Evolutionary conservation across 805 yeast species (phyloP).

Genomic region (Ogataea polymorpha): DNA sequence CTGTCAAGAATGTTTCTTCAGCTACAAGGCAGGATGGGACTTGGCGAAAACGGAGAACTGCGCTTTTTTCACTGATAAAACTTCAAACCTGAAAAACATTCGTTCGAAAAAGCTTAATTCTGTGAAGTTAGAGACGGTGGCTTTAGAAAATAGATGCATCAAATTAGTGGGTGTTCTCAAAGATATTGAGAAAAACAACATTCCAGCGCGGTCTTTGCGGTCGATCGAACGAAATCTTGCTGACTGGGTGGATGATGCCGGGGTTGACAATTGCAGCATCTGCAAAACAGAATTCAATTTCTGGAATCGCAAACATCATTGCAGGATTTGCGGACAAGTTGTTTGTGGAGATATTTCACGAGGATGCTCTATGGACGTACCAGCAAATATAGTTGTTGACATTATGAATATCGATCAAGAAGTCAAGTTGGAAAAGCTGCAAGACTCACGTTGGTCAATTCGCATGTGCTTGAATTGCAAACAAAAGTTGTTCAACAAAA

Average conservation of each 20-base stretch:
- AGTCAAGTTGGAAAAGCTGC: not conserved
- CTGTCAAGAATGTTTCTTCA: constrained; percentile 58
- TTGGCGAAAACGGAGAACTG: constrained; percentile 6
- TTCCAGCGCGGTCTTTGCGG: constrained; percentile 15
- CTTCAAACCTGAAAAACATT: constrained; percentile 37
- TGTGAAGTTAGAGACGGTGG: constrained; percentile 49
- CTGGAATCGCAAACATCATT: constrained; percentile 76
- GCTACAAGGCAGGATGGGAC: constrained; percentile 29
- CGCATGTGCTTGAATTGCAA: constrained; percentile 68
- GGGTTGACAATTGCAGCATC: constrained; percentile 52
- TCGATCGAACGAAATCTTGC: constrained; percentile 47
- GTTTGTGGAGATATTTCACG: constrained; percentile 67
- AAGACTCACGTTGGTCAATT: constrained; percentile 21
- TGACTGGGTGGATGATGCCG: constrained; percentile 62
- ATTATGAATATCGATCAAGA: constrained; percentile 31
- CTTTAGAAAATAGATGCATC: constrained; percentile 58
- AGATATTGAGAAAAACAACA: constrained; percentile 11
- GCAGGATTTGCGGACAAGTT: constrained; percentile 80
- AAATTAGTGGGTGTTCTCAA: constrained; percentile 32
- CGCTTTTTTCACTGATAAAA: constrained; percentile 38
- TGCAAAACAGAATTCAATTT: constrained; percentile 60
- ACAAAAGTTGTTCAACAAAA: constrained; percentile 52
- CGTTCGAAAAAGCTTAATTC: constrained; percentile 47
- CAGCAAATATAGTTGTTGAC: constrained; percentile 41
- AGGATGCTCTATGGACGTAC: constrained; percentile 74